phyloP scores from a whole-genome alignment of 495 filamentous ascomycete species.

The Parathielavia hyrcaniae region DNA sequence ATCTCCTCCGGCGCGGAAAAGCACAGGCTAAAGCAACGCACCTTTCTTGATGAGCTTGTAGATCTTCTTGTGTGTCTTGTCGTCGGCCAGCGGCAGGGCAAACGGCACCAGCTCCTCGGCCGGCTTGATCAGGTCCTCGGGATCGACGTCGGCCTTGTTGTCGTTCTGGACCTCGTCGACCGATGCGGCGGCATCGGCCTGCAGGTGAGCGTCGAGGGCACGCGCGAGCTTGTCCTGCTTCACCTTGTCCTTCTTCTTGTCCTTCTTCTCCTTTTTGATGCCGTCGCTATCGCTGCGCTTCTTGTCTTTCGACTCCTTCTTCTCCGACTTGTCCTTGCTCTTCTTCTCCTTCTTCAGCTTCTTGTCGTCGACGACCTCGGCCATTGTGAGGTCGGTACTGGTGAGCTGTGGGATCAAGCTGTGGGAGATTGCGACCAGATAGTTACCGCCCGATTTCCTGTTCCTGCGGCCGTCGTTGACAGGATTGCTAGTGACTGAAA shows the following conservation, averaged over 20 bases:
- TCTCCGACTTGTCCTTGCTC: constrained; percentile 82
- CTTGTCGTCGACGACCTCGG: constrained; percentile 50
- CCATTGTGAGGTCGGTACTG: constrained; percentile 22
- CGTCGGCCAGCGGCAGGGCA: constrained; percentile 80
- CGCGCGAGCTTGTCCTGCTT: constrained; percentile 46
- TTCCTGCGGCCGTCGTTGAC: neutral
- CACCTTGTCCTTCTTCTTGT: constrained; percentile 58
- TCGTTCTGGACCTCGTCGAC: constrained; percentile 27
- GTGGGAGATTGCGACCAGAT: neutral
- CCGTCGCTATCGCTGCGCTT: constrained; percentile 44
- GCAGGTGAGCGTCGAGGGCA: constrained; percentile 32
- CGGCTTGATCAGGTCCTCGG: constrained; percentile 40
- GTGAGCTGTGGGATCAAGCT: neutral
- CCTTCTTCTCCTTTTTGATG: constrained; percentile 58
- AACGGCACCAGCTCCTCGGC: constrained; percentile 84
- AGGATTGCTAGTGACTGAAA: too few relatives aligned
- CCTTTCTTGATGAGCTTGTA: constrained; percentile 91
- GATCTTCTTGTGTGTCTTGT: constrained; percentile 88
- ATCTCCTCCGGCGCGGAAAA: too few relatives aligned
- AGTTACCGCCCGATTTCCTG: neutral
- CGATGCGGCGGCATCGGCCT: constrained; percentile 26
- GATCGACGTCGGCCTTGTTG: constrained; percentile 24
- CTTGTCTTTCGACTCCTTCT: constrained; percentile 56
- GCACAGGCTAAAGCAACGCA: constrained; percentile 50
- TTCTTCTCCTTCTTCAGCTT: constrained; percentile 69